These are phyloP conservation scores for Sutorius eximius DNA, from an alignment of 1,284 basidiomycete species.

Conservation along the genomic window DNA sequence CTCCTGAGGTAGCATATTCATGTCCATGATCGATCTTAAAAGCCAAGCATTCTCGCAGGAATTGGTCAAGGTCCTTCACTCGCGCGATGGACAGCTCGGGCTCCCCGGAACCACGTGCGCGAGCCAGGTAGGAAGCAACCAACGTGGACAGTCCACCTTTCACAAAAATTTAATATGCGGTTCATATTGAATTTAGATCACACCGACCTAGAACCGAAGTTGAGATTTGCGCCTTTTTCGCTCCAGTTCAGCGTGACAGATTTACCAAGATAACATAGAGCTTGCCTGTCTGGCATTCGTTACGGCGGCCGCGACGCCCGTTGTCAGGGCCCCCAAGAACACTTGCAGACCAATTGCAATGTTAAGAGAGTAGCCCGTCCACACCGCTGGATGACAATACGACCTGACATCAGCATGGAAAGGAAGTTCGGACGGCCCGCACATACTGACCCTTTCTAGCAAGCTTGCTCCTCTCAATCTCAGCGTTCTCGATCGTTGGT, in stretches of 20 bases:
- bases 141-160: constrained; percentile 61
- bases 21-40: constrained; percentile 60
- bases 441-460: constrained; percentile 35
- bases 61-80: constrained; percentile 61
- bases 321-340: constrained; percentile 64
- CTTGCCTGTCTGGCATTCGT: constrained; percentile 38
- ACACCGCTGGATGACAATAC: constrained; percentile 38
- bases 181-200: neutral
- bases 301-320: constrained; percentile 57
- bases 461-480: constrained; percentile 41
- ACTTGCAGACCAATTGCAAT: constrained; percentile 57
- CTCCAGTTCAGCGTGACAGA: neutral
- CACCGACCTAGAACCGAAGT: constrained; percentile 28
- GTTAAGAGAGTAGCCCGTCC: constrained; percentile 55
- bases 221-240: constrained; percentile 23
- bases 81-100: constrained; percentile 57
- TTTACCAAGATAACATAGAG: neutral
- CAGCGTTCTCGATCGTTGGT: constrained; percentile 46
- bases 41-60: constrained; percentile 56
- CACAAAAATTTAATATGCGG: neutral
- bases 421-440: neutral
- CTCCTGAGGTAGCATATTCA: constrained; percentile 18
- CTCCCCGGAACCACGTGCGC: constrained; percentile 63
- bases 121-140: constrained; percentile 69
- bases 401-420: constrained; percentile 5